These are phyloP conservation scores for Pestalotiopsis sp. DNA, from an alignment of 2,329 filamentous ascomycete genomes.

Conservation along the genomic window DNA sequence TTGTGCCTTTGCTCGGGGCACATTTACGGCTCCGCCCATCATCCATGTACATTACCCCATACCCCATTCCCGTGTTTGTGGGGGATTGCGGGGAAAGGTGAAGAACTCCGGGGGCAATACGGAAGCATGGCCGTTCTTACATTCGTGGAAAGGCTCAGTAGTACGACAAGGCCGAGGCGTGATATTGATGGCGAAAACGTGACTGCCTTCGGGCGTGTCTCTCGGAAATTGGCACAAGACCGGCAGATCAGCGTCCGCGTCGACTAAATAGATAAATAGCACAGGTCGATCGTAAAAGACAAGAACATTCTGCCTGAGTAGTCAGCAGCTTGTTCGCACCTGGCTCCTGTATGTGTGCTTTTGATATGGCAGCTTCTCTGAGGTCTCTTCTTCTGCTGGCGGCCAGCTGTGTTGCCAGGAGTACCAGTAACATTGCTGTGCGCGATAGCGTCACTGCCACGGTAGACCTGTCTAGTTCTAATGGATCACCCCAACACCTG, in stretches of 20 bases:
- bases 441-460: slow-evolving; percentile 18
- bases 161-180: neutral
- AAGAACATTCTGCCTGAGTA: neutral
- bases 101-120: neutral
- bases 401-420: neutral
- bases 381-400: neutral
- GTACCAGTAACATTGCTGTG: neutral
- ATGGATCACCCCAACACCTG: slow-evolving; percentile 21
- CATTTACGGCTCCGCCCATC: neutral
- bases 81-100: neutral
- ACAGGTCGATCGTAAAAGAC: neutral
- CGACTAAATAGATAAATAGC: neutral
- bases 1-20: neutral
- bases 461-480: slow-evolving; percentile 20
- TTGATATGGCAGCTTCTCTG: neutral
- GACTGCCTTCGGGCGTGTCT: neutral
- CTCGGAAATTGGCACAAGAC: neutral
- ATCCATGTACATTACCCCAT: neutral
- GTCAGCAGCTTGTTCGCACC: neutral
- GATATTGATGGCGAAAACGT: neutral
- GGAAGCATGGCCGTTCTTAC: neutral
- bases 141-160: neutral
- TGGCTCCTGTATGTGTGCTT: neutral
- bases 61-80: neutral
- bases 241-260: neutral